These are phyloP conservation scores for Arabidopsis lyrata DNA, from an alignment of 441 rosid genomes.

Conservation along the genomic window DNA sequence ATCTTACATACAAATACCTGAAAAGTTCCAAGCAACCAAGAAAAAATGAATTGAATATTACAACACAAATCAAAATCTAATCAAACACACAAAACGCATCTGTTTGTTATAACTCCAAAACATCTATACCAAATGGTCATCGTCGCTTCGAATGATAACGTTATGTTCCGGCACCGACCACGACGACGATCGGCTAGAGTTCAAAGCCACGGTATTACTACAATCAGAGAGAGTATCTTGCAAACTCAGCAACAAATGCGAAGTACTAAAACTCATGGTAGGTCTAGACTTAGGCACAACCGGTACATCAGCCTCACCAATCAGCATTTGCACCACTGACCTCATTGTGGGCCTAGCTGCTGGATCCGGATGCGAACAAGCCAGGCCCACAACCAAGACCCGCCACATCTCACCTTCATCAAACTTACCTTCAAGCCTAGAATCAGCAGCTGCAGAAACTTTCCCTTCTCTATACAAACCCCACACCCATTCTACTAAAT, in stretches of 20 bases:
- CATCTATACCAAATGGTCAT: slow-evolving; percentile 40
- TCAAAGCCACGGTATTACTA: slow-evolving; percentile 57
- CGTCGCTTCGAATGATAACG: slow-evolving; percentile 35
- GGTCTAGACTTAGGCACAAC: slow-evolving; percentile 84
- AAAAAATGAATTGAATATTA: slow-evolving; percentile 34
- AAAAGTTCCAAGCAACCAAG: slow-evolving; percentile 5
- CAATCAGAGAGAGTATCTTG: slow-evolving; percentile 93
- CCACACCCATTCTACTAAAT: slow-evolving; percentile 99
- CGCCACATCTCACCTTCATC: slow-evolving; percentile 78
- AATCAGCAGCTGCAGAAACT: slow-evolving; percentile 70
- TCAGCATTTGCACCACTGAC: slow-evolving; percentile 85
- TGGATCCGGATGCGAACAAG: slow-evolving; percentile 96
- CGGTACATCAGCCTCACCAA: slow-evolving; percentile 89
- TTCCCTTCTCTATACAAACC: slow-evolving; percentile 81
- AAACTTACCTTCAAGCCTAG: slow-evolving; percentile 71
- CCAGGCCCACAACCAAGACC: slow-evolving; percentile 77
- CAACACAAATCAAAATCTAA: slow-evolving; percentile 35
- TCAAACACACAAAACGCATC: slow-evolving; percentile 15
- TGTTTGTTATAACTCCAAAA: not conserved
- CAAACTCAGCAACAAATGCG: slow-evolving; percentile 77
- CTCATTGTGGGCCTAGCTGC: slow-evolving; percentile 85
- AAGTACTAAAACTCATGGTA: slow-evolving; percentile 85
- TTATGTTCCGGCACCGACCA: slow-evolving; percentile 44
- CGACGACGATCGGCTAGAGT: slow-evolving; percentile 68
- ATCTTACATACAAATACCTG: slow-evolving; percentile 7